Evolutionary conservation across 345 rosid species (phyloP), one percentile per base, ranked within the genome.

Genomic region (Gossypium rotundifolium): DNA sequence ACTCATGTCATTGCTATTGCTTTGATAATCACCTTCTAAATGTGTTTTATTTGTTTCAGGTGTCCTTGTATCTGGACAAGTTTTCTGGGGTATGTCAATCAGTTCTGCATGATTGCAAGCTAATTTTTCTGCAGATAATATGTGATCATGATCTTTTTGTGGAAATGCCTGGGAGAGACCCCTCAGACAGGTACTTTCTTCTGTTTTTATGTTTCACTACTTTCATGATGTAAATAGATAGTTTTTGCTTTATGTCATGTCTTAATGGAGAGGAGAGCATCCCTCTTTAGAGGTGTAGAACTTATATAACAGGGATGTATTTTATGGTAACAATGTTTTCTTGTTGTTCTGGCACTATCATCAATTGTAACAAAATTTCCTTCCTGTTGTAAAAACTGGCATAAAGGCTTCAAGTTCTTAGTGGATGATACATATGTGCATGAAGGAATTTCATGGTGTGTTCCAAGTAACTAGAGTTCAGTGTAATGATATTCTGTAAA

Each of bases 131-230:
- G 85, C 99, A 93, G 89, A 91, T 95, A 79, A 76, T 93, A 78
- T 93, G 96, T 38, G 99, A 95, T 84, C 99, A 95, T 79, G 99
- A 95, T 81, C 98, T 95, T 83, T 95, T 87, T 79, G 99, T 93
- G 67, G 99, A 95, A 89, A 93, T 95, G 99, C 99, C 99, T 2
- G 99, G 99, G 72, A 90, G 97, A 84, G 98, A 95, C 82, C 98
- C 99, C 82, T 95, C 99, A 64, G 99, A 95, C 78, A 88, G 99
- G 99, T 95, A 81, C 65, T 62, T 67, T 70, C 60, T 16, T 70
- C 9, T 52, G 38, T 44, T 52, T 9, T 16, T 14, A 46, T 67
- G 46, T 29, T 69, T 51, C 23, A 69, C 73, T 17, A 25, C 14
- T 10, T 69, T 69, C 4, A 2, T 51, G 40, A 51, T 69, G 59